phyloP scores from a whole-genome alignment of 257 asterid genomes.

The Thymus mandschuricus region DNA sequence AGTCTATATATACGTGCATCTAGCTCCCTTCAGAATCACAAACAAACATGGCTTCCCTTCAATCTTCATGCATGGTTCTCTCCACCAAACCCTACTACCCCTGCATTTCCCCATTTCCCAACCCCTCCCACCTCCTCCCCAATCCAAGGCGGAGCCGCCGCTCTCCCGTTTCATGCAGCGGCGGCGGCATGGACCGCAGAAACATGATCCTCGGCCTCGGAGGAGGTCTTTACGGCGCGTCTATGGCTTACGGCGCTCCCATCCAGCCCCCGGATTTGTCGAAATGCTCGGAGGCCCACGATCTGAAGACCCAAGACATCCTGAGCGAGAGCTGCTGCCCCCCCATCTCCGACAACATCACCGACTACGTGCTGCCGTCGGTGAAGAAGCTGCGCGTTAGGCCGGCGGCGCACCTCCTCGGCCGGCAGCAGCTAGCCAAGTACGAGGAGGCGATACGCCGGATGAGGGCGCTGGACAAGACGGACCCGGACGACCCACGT shows the following conservation, averaged over 20 bases:
- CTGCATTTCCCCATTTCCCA: slow-evolving; percentile 30
- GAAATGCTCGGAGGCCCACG: slow-evolving; percentile 30
- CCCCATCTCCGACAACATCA: slow-evolving; percentile 30
- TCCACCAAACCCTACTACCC: slow-evolving; percentile 11
- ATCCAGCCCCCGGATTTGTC: slow-evolving; percentile 40
- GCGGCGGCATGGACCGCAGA: slow-evolving; percentile 35
- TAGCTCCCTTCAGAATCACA: neutral
- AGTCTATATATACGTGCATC: neutral
- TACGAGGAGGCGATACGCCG: slow-evolving; percentile 40
- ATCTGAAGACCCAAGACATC: neutral
- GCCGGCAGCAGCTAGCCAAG: slow-evolving; percentile 36
- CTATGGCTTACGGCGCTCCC: slow-evolving; percentile 30
- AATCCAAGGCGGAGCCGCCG: slow-evolving; percentile 29
- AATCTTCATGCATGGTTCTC: slow-evolving; percentile 27
- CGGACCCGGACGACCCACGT: slow-evolving; percentile 56
- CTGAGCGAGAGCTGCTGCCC: slow-evolving; percentile 50
- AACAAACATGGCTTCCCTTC: slow-evolving; percentile 41
- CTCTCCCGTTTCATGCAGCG: slow-evolving; percentile 40
- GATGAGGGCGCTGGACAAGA: slow-evolving; percentile 41
- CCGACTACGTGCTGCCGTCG: slow-evolving; percentile 41
- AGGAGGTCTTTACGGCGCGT: slow-evolving; percentile 44
- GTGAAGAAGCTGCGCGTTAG: slow-evolving; percentile 29
- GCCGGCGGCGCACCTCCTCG: slow-evolving; percentile 45
- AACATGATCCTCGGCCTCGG: slow-evolving; percentile 52
- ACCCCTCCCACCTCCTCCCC: slow-evolving; percentile 31